These are phyloP conservation scores for Cylindrotheca fusiformis DNA, from an alignment of 108 stramenopile species.

Conservation along the genomic window DNA sequence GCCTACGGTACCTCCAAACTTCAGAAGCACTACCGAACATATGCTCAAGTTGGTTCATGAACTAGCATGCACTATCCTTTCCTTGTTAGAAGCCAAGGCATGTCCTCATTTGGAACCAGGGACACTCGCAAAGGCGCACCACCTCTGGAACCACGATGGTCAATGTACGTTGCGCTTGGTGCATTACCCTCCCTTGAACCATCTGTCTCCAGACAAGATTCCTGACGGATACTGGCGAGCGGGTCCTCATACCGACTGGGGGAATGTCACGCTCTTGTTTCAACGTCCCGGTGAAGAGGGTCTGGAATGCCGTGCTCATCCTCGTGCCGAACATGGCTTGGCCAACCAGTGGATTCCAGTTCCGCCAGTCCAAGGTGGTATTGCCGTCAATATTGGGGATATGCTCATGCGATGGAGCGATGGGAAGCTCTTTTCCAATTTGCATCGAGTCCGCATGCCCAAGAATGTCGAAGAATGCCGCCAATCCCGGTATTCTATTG, in stretches of 20 bases:
- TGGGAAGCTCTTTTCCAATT: slow-evolving; percentile 35
- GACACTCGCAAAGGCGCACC: slow-evolving; percentile 22
- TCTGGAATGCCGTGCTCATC: slow-evolving; percentile 49
- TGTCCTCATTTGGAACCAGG: slow-evolving; percentile 27
- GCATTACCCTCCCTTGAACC: slow-evolving; percentile 46
- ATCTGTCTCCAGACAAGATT: not conserved
- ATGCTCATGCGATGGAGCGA: slow-evolving; percentile 49
- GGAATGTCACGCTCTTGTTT: slow-evolving; percentile 42
- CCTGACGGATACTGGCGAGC: slow-evolving; percentile 31
- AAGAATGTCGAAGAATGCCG: slow-evolving; percentile 25
- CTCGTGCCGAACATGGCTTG: slow-evolving; percentile 8
- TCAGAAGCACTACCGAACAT: not conserved
- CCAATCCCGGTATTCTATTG: slow-evolving; percentile 37
- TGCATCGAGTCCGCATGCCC: slow-evolving; percentile 59
- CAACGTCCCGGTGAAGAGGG: slow-evolving; percentile 43
- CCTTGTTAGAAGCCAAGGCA: slow-evolving; percentile 31
- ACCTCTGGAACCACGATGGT: slow-evolving; percentile 44
- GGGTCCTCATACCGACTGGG: slow-evolving; percentile 60
- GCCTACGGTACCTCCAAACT: slow-evolving; percentile 18
- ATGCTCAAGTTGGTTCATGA: slow-evolving; percentile 6
- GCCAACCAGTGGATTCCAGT: slow-evolving; percentile 30
- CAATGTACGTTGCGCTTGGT: slow-evolving; percentile 53
- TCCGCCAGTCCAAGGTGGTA: slow-evolving; percentile 40
- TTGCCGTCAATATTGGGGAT: slow-evolving; percentile 59
- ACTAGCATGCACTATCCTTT: slow-evolving; percentile 29